Base-by-base conservation (phyloP, 352 stramenopile genomes). In the Globisporangium paddicum region DNA sequence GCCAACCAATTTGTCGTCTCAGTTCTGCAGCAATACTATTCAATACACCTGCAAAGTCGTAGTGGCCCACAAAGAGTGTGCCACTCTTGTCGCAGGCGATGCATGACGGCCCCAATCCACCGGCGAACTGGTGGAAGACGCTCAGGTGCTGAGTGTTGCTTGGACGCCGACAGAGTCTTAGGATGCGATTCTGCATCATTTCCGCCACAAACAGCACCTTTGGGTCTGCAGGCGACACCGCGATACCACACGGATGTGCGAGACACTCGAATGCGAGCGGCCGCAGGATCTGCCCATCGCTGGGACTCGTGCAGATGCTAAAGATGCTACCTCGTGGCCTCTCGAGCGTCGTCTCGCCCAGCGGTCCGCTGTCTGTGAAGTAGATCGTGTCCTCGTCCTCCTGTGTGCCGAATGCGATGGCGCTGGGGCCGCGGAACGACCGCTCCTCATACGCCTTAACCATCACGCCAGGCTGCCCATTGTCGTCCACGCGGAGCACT, bases 321-420 rank as follows among this genome's bases (percentile, higher is more conserved):
- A 82, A 96, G 55, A 95, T 71, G 58, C 86, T 95, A 1, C 87
- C 87, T 13, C 60, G 70, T 11, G 86, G 80, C 4, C 79, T 74
- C 64, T 91, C 84, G n/a, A 96, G 69, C 42, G 84, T 94, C 49
- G 84, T 93, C 63, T 96, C 87, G 19, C 87, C 87, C 38, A 96
- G 46, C 10, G 86, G 86, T 0, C 87, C 87, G 51, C 81, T 91
- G 66, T 96, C 87, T 0, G 87, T 90, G 62, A 96, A 96, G 67
- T 88, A 94, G 47, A 95, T 70, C 11, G 77, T 72, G 48, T 73
- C 78, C 41, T 89, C 74, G 25, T 63, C 50, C n/a, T n/a, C n/a
- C 4, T 41, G 9, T 9, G 48, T 19, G n/a, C n/a, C n/a, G n/a
- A n/a, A n/a, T n/a, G n/a, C n/a, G n/a, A n/a, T n/a, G n/a, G n/a